Conservation (phyloP, 148 eudicot species). For the Cornus florida region DNA sequence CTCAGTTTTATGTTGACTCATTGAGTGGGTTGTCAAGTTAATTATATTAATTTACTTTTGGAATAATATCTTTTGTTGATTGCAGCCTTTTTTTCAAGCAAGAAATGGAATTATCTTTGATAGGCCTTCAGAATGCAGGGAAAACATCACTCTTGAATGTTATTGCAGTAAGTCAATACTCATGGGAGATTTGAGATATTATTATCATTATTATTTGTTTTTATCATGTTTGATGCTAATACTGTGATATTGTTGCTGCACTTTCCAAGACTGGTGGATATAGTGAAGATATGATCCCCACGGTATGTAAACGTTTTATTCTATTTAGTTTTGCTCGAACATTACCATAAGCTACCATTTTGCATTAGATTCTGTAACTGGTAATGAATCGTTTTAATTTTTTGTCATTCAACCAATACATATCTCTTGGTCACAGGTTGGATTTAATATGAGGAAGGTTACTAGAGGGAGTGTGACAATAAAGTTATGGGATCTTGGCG, state of each 20-base stretch:
- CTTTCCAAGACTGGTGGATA: constrained; percentile 46
- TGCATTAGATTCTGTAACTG: background rate
- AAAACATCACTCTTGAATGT: constrained; percentile 52
- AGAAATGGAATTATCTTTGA: constrained; percentile 58
- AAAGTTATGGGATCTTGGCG: constrained; percentile 99
- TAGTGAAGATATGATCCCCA: constrained; percentile 61
- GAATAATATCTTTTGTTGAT: constrained; percentile 1
- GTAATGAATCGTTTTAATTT: background rate
- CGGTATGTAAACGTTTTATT: constrained; percentile 29
- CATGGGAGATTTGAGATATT: background rate
- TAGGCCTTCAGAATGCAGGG: constrained; percentile 64
- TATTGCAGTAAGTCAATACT: constrained; percentile 40
- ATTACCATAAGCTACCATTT: background rate
- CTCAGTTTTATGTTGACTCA: background rate
- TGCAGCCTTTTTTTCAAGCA: constrained; percentile 53
- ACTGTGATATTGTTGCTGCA: background rate
- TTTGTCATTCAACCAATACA: background rate
- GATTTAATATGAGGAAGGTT: constrained; percentile 93
- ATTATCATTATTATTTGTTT: background rate
- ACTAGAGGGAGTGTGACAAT: constrained; percentile 97
- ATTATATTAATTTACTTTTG: background rate
- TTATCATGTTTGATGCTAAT: constrained; percentile 7
- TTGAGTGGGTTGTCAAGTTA: background rate
- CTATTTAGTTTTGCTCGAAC: constrained; percentile 8
- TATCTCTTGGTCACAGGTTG: constrained; percentile 54